Evolutionary conservation across 129 eudicot genomes (phyloP).

Genomic region (Lactuca saligna): DNA sequence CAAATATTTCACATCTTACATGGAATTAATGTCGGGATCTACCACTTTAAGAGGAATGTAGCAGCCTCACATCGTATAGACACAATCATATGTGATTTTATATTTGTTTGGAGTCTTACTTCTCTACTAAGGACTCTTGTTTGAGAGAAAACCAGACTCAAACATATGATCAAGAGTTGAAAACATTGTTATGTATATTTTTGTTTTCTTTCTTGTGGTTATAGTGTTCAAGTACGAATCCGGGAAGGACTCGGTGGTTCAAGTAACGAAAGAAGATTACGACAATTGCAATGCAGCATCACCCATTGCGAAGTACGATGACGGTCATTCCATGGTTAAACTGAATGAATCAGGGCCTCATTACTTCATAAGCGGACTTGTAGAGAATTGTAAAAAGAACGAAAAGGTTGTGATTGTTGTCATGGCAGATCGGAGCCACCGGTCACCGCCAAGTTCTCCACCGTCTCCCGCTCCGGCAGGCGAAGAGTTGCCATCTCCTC

Average conservation of each 20-base stretch:
- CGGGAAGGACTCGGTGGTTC: constrained; percentile 68
- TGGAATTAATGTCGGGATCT: not conserved
- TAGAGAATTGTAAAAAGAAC: constrained; percentile 41
- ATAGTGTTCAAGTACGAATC: constrained; percentile 63
- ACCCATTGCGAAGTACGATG: constrained; percentile 33
- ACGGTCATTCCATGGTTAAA: constrained; percentile 34
- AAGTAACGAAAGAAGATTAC: constrained; percentile 62
- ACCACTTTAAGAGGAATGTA: not conserved
- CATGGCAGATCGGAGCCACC: constrained; percentile 53
- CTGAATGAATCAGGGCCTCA: constrained; percentile 40
- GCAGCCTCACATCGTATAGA: not conserved
- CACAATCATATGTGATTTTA: not conserved
- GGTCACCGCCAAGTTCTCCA: constrained; percentile 34
- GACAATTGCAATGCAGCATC: constrained; percentile 52
- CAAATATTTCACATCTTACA: too few relatives aligned
- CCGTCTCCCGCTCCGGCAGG: constrained; percentile 59
- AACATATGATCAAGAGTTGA: not conserved
- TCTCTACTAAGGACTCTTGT: not conserved
- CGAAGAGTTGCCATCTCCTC: constrained; percentile 47
- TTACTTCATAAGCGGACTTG: constrained; percentile 53
- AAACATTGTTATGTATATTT: not conserved
- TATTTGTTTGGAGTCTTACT: not conserved
- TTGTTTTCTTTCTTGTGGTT: not conserved
- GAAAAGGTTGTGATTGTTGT: constrained; percentile 44
- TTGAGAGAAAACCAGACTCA: not conserved